Evolutionary conservation across 2,329 filamentous ascomycete species (phyloP), one percentile per base, ranked within the genome.

Genomic region (Pezicula carpinea): DNA sequence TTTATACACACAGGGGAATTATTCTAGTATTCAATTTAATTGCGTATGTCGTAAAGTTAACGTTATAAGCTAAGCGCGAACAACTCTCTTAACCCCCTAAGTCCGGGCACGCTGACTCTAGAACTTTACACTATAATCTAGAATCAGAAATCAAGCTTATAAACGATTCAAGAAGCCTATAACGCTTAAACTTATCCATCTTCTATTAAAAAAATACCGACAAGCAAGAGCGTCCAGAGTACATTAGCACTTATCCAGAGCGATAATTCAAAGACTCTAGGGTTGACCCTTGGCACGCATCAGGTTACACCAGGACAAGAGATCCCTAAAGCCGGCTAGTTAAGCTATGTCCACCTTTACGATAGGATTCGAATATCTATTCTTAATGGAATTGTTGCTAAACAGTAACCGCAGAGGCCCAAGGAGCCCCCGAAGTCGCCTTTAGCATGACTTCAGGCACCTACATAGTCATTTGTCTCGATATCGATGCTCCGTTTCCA

Each of bases 401-500:
- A 17, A 5, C 18, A 29, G 8, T 32, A 14, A 26, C 19, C 14
- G 22, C 46, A 57, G 53, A 53, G 13, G 58, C 54, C 7, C 55
- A 59, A 45, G 36, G 23, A 2, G 40, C 55, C n/a, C 58, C 58
- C 2, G 39, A 50, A 10, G 22, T 59, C 21, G 43, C 32, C 29
- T 54, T 56, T 43, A 34, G 26, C 26, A 23, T 41, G 34, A 38
- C 56, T 23, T 31, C 44, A 3, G 35, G 32, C 17, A 61, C 54
- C 31, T 75, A 71, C 58, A 46, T 74, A 19, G 57, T 69, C 46
- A 56, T 73, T 26, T 60, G 59, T 43, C 51, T 76, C 29, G 73
- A 76, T 53, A 62, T 72, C n/a, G 74, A 76, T 60, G 68, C 73
- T 1, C 74, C 74, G 0, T 71, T 69, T 52, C 64, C 64, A 0